phyloP scores from a whole-genome alignment of 1,139 yeast genomes.

The Magnusiomyces tetraspermus region DNA sequence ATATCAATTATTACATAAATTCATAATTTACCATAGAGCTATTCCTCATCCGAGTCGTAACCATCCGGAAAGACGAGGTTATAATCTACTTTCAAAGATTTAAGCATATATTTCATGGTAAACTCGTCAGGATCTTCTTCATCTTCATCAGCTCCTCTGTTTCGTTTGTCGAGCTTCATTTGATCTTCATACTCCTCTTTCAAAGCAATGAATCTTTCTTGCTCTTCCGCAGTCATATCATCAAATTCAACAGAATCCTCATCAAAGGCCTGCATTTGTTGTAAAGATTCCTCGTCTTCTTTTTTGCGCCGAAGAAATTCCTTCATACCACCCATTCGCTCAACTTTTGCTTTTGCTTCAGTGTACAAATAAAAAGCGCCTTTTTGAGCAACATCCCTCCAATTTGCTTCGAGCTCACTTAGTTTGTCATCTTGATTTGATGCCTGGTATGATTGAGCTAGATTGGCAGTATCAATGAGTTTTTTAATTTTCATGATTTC shows the following conservation, averaged over 20 bases:
- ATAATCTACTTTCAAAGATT: conserved; percentile 36
- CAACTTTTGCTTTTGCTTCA: conserved; percentile 35
- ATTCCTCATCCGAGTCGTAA: neutral
- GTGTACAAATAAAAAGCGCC: conserved; percentile 39
- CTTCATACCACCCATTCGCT: conserved; percentile 39
- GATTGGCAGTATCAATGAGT: conserved; percentile 29
- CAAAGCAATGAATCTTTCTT: conserved; percentile 19
- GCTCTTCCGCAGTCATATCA: conserved; percentile 28
- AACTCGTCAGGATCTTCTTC: conserved; percentile 30
- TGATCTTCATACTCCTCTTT: conserved; percentile 25
- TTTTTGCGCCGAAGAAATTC: conserved; percentile 34
- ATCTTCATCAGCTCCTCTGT: conserved; percentile 21
- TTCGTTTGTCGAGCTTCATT: conserved; percentile 23
- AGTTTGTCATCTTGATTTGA: conserved; percentile 20
- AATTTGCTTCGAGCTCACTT: conserved; percentile 32
- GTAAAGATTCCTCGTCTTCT: conserved; percentile 20
- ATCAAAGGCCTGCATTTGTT: conserved; percentile 17
- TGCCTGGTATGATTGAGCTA: conserved; percentile 30
- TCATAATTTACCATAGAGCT: conserved; percentile 22
- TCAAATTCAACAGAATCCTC: conserved; percentile 30
- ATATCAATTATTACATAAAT: no score
- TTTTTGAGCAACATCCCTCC: conserved; percentile 39
- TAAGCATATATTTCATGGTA: conserved; percentile 38
- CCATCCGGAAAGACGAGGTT: conserved; percentile 31
- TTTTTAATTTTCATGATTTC: conserved; percentile 25